Evolutionary conservation across 2,329 filamentous ascomycete genomes (phyloP), one percentile per base, ranked within the genome.

Genomic region (Rosellinia necatrix): DNA sequence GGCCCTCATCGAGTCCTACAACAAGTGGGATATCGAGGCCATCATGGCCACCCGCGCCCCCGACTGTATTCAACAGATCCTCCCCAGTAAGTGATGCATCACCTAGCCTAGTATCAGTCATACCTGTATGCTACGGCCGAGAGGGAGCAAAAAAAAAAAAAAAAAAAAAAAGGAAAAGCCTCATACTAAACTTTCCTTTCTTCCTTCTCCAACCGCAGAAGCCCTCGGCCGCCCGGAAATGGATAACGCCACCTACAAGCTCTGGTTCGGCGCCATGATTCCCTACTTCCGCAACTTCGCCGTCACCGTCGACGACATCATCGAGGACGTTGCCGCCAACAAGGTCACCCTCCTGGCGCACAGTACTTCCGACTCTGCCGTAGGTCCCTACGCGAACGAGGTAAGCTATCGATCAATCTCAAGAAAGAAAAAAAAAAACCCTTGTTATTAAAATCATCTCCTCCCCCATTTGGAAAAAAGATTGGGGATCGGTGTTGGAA

Each of bases 381-480:
- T 65, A 17, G 62, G 65, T 0, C 61, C 59, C 2, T 66, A 66
- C 32, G 32, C 13, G 5, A 61, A 65, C 35, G 62, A 68, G 22
- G 53, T 48, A 22, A 8, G 53, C 12, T 25, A 24, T 10, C 19
- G 15, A 21, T 37, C n/a, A n/a, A n/a, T n/a, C n/a, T n/a, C n/a
- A 9, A 21, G 13, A 25, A 8, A 19, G 9, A 38, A 12, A 19
- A n/a, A 21, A 15, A 22, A 22, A 30, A n/a, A n/a, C n/a, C n/a
- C n/a, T n/a, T n/a, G n/a, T n/a, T n/a, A n/a, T n/a, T n/a, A n/a
- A n/a, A n/a, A n/a, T n/a, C n/a, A n/a, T n/a, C n/a, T n/a, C n/a
- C n/a, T n/a, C n/a, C n/a, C n/a, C n/a, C n/a, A n/a, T n/a, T n/a
- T n/a, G n/a, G n/a, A n/a, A n/a, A n/a, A n/a, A n/a, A n/a, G n/a